phyloP scores from a whole-genome alignment of 2,329 filamentous ascomycete genomes.

The Diaporthe amygdali region DNA sequence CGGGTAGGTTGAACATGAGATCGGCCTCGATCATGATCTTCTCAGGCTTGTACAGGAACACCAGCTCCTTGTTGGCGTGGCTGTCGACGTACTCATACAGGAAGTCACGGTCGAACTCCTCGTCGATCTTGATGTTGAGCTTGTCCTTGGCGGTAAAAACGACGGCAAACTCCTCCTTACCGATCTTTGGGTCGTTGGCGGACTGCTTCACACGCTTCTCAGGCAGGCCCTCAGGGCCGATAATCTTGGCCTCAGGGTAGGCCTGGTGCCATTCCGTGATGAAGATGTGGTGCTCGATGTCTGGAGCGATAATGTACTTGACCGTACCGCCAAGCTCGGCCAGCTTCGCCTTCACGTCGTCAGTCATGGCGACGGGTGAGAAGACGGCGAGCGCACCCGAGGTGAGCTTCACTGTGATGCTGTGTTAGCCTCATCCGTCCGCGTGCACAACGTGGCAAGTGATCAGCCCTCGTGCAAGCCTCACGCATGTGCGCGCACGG shows the following conservation, averaged over 20 bases:
- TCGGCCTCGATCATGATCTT: constrained; percentile 86
- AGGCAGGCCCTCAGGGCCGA: constrained; percentile 82
- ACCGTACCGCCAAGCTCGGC: constrained; percentile 71
- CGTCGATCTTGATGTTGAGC: constrained; percentile 59
- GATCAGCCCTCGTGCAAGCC: background rate
- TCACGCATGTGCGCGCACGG: background rate
- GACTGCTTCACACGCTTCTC: constrained; percentile 76
- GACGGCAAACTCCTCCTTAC: constrained; percentile 64
- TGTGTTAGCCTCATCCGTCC: background rate
- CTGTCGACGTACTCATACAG: constrained; percentile 82
- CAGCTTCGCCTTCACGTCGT: constrained; percentile 70
- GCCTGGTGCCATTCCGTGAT: constrained; percentile 81
- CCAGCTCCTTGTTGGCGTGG: constrained; percentile 84
- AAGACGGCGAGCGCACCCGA: constrained; percentile 85
- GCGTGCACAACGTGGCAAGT: background rate
- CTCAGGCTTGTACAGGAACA: constrained; percentile 83
- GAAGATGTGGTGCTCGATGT: constrained; percentile 96
- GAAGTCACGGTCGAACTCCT: constrained; percentile 88
- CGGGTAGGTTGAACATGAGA: constrained; percentile 88
- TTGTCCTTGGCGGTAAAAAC: constrained; percentile 67
- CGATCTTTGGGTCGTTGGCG: constrained; percentile 59
- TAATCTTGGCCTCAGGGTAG: constrained; percentile 78
- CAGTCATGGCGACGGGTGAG: constrained; percentile 86
- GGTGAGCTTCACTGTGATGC: constrained; percentile 72
- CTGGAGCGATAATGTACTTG: constrained; percentile 84